A percentile compares a stretch with the other conserved stretches of the same genome.
phyloP scores from a whole-genome alignment of 2,329 filamentous ascomycete species.

The Curvularia lunata region DNA sequence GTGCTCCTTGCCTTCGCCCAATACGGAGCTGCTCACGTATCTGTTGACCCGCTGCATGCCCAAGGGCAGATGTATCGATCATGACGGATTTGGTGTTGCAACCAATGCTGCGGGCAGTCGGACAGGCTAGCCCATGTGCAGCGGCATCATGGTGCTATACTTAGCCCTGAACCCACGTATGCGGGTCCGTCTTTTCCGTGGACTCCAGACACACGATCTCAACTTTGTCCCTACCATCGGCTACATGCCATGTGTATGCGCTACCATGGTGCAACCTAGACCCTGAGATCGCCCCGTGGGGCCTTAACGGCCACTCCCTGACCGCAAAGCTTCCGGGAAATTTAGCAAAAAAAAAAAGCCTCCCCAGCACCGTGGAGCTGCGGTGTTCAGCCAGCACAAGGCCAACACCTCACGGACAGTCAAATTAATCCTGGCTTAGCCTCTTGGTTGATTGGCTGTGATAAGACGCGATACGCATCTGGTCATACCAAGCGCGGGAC shows the following conservation, averaged over 20 bases:
- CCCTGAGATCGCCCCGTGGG: slow-evolving; percentile 1
- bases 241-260: not conserved
- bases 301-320: not conserved
- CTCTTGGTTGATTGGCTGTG: slow-evolving; percentile 7
- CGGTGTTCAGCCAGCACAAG: not conserved
- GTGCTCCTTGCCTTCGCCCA: not conserved
- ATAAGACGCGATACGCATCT: slow-evolving; percentile 15
- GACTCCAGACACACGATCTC: not conserved
- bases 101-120: not conserved
- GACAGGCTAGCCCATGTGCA: not conserved
- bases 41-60: not conserved
- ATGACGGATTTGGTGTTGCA: not conserved
- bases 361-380: too few species aligned
- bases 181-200: not conserved
- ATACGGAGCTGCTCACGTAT: slow-evolving; percentile 1
- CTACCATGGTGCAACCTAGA: not conserved
- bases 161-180: slow-evolving; percentile 2
- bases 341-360: not conserved
- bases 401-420: not conserved
- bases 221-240: not conserved
- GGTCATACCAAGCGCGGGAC: slow-evolving; percentile 15
- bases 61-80: not conserved
- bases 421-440: slow-evolving; percentile 5
- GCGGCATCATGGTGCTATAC: not conserved
- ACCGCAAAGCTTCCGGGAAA: not conserved